Base-by-base conservation (phyloP, 208 protist species). In the Phytomonas sp. region DNA sequence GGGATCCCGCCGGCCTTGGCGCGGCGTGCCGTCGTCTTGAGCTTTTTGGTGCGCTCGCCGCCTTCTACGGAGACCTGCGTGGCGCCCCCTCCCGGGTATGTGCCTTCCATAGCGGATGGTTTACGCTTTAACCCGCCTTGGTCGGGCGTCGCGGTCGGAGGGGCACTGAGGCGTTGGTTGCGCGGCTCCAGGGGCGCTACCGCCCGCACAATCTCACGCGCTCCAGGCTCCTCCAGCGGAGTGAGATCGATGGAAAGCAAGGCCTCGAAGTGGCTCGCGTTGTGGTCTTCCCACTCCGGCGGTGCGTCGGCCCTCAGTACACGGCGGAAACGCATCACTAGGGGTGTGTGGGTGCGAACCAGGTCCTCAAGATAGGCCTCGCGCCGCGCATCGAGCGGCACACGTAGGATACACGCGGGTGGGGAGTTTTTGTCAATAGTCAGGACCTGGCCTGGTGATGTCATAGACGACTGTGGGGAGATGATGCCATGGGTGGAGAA, bases 211-310 rank as follows among this genome's bases (percentile, higher is more conserved):
- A 89, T 43, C 46, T 75, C 64, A 11, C 78, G 76, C 33, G 89
- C 83, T 11, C 91, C 91, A 0, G 91, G 91, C 72, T 87, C 85
- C 8, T 73, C 36, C 31, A 96, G 66, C 23, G 72, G 63, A 5
- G 68, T 28, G 30, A 96, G 74, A 26, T 73, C 53, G 11, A 96
- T 60, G 13, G 76, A 79, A 17, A 92, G 84, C 36, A 71, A 71
- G 11, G 84, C 87, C 66, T 81, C 75, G 67, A 83, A 96, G 72
- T 86, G 87, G 51, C 53, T 69, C 29, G 89, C 87, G 70, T 91
- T 89, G 34, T 81, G 56, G 75, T 96, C 91, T 65, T 92, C 88
- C 91, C 91, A 96, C 23, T 96, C 88, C 1, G 80, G 59, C 43
- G 88, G 87, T n/a, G 75, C 79, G 51, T 75, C 75, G 33, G 77